A percentile compares a stretch with the other conserved stretches of the same genome.
Evolutionary conservation across 768 basidiomycete species (phyloP).

Genomic region (Lactarius evosmus): DNA sequence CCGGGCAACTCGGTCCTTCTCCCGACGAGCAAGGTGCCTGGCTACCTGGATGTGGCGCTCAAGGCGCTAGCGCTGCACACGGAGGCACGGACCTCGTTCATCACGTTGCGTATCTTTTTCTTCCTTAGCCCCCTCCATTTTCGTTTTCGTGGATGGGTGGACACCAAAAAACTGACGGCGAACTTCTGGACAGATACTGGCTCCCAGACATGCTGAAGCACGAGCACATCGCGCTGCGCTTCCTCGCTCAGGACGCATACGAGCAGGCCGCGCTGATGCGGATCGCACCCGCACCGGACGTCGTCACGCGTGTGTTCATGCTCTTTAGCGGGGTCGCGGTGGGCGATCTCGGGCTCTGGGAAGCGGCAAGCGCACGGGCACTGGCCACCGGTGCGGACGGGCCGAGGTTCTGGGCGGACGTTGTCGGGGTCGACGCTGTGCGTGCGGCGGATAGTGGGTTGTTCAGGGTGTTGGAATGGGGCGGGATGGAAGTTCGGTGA

Average conservation of each 20-base stretch:
- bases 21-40: slow-evolving; percentile 32
- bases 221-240: slow-evolving; percentile 43
- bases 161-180: neutral
- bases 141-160: slow-evolving; percentile 18
- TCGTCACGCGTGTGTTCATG: slow-evolving; percentile 48
- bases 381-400: slow-evolving; percentile 27
- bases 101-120: slow-evolving; percentile 36
- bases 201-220: slow-evolving; percentile 42
- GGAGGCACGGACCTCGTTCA: slow-evolving; percentile 46
- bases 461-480: slow-evolving; percentile 48
- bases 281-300: slow-evolving; percentile 40
- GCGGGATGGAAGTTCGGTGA: slow-evolving; percentile 30
- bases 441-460: slow-evolving; percentile 32
- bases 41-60: slow-evolving; percentile 39
- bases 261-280: slow-evolving; percentile 32
- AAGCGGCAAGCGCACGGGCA: slow-evolving; percentile 27
- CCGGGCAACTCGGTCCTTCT: slow-evolving; percentile 30
- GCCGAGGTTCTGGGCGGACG: slow-evolving; percentile 32
- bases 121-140: too few relatives aligned
- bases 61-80: slow-evolving; percentile 39
- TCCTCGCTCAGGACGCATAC: slow-evolving; percentile 44
- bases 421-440: slow-evolving; percentile 38
- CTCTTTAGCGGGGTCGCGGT: slow-evolving; percentile 41
- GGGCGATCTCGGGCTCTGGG: slow-evolving; percentile 33
- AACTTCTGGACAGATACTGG: slow-evolving; percentile 37